phyloP scores from a whole-genome alignment of 495 filamentous ascomycete genomes.

The Penicillium dipodomyicola region DNA sequence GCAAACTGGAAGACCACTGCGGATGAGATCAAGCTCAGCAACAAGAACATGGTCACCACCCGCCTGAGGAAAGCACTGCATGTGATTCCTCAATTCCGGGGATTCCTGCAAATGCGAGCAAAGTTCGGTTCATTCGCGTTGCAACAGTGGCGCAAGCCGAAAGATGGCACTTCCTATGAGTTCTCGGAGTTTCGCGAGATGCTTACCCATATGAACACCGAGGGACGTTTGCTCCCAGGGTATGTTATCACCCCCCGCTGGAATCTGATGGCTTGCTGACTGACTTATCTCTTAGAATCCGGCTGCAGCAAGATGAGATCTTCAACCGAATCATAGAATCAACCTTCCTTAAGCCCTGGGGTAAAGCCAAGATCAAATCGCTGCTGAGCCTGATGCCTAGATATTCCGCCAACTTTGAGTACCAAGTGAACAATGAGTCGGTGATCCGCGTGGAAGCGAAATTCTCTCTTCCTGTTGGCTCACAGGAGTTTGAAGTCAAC shows the following conservation, averaged over 20 bases:
- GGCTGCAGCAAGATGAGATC: conserved; percentile 24
- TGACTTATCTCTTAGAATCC: conserved; percentile 18
- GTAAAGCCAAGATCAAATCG: conserved; percentile 29
- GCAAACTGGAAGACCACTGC: not conserved
- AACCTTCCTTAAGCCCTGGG: conserved; percentile 48
- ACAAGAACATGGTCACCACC: conserved; percentile 1
- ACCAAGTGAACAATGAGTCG: conserved; percentile 27
- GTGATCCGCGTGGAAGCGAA: conserved; percentile 40
- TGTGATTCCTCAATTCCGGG: not conserved
- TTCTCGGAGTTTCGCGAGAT: conserved; percentile 7
- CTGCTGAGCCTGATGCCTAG: conserved; percentile 29
- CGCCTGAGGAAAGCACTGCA: not conserved
- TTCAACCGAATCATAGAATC: conserved; percentile 30
- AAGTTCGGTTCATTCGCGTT: conserved; percentile 6
- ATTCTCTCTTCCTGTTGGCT: conserved; percentile 25
- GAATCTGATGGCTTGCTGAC: not conserved
- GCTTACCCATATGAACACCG: not conserved
- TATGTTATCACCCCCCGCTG: not conserved
- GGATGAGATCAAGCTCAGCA: not conserved
- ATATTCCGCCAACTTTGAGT: conserved; percentile 45
- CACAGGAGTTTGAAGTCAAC: conserved; percentile 30
- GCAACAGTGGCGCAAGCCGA: not conserved
- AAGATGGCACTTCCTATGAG: not conserved
- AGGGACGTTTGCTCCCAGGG: conserved; percentile 7
- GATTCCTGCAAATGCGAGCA: conserved; percentile 7